Conservation (phyloP, 192 early-diverging fungal species). For the Entomortierella chlamydospora region DNA sequence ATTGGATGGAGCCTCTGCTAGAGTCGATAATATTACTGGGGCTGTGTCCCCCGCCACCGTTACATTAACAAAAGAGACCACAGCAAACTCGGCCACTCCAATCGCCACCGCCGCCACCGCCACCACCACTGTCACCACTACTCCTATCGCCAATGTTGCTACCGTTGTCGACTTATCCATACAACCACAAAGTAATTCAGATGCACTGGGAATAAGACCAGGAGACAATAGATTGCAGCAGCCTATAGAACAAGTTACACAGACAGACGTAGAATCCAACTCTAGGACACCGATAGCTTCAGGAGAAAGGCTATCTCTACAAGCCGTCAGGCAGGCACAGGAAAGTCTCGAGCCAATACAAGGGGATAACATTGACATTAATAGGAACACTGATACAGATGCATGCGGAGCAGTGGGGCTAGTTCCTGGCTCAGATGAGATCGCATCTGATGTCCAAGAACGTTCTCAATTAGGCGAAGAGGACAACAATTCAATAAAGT, state of each 20-base stretch:
- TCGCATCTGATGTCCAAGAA: constrained; percentile 42
- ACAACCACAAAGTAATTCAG: neutral
- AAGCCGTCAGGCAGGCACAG: constrained; percentile 1
- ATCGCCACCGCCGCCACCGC: neutral
- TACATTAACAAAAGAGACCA: neutral
- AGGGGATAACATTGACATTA: neutral
- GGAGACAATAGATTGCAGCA: neutral
- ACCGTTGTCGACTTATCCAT: neutral
- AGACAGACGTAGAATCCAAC: constrained; percentile 1
- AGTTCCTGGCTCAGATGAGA: constrained; percentile 10
- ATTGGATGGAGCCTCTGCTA: neutral
- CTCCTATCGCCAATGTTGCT: neutral
- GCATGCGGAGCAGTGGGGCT: neutral
- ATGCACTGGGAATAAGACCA: neutral
- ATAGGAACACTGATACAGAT: neutral
- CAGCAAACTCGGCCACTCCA: neutral
- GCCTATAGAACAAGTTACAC: neutral
- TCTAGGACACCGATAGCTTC: constrained; percentile 3
- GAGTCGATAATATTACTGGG: neutral
- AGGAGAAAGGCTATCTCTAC: neutral
- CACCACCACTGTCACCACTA: neutral
- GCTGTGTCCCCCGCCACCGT: constrained; percentile 6
- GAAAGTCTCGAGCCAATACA: neutral
- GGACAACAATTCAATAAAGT: neutral
- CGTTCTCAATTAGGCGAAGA: constrained; percentile 21